Percentiles rank a stretch among this genome's conserved stretches.
Conservation (phyloP, 768 basidiomycete species). For the Amanita phalloides region DNA sequence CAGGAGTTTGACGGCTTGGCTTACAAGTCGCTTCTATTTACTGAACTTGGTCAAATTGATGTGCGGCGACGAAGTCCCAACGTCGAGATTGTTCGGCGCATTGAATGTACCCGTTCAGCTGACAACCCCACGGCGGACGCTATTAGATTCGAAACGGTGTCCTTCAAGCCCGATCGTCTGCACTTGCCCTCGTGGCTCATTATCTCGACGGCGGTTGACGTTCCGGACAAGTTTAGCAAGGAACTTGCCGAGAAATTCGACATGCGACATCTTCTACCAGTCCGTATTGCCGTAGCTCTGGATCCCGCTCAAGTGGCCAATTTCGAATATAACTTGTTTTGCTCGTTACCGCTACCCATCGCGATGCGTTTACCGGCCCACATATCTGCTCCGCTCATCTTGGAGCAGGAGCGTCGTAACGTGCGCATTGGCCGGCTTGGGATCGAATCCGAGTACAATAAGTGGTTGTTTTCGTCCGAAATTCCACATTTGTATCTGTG, state of each 20-base stretch:
- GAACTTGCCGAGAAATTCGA: slow-evolving; percentile 1
- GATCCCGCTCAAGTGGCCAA: slow-evolving; percentile 4
- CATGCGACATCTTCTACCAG: slow-evolving; percentile 19
- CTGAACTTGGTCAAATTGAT: slow-evolving; percentile 19
- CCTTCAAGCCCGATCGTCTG: neutral
- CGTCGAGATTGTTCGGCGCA: slow-evolving; percentile 12
- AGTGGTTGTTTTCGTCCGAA: slow-evolving; percentile 26
- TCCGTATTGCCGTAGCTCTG: slow-evolving; percentile 21
- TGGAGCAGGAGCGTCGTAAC: slow-evolving; percentile 33
- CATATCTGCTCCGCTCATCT: slow-evolving; percentile 33
- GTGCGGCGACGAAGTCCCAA: slow-evolving; percentile 13
- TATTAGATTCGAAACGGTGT: neutral
- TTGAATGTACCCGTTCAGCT: slow-evolving; percentile 12
- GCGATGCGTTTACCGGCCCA: slow-evolving; percentile 32
- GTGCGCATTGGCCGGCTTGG: slow-evolving; percentile 27
- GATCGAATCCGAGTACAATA: slow-evolving; percentile 27
- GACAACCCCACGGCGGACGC: neutral
- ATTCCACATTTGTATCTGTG: slow-evolving; percentile 28
- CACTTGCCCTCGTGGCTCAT: neutral
- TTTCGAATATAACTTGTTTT: slow-evolving; percentile 23
- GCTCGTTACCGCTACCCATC: slow-evolving; percentile 31
- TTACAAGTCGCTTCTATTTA: slow-evolving; percentile 30
- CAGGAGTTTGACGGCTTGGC: slow-evolving; percentile 20
- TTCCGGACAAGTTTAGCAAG: neutral
- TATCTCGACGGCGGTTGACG: neutral